These are phyloP conservation scores for Suillus occidentalis DNA, from an alignment of 768 basidiomycete species.

Conservation along the genomic window DNA sequence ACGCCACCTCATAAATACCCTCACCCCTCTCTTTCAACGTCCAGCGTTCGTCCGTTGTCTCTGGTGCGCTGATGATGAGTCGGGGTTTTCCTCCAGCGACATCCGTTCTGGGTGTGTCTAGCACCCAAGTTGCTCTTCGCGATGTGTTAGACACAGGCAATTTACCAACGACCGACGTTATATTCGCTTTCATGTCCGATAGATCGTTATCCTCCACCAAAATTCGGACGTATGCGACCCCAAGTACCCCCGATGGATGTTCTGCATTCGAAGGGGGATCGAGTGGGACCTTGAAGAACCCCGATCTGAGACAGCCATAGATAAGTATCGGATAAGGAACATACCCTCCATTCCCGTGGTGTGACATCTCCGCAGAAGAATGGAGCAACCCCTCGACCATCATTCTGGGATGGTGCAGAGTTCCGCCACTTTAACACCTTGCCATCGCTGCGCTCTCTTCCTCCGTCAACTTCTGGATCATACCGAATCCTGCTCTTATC, in stretches of 20 bases:
- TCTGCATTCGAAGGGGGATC: slow-evolving; percentile 44
- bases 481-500: slow-evolving; percentile 46
- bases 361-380: slow-evolving; percentile 80
- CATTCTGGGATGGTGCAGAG: slow-evolving; percentile 34
- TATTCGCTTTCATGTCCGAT: slow-evolving; percentile 31
- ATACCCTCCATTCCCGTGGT: slow-evolving; percentile 55
- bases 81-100: slow-evolving; percentile 18
- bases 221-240: slow-evolving; percentile 51
- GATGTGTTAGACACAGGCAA: slow-evolving; percentile 30
- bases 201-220: slow-evolving; percentile 36
- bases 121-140: slow-evolving; percentile 39
- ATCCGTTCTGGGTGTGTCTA: slow-evolving; percentile 36
- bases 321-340: slow-evolving; percentile 18
- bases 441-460: slow-evolving; percentile 58
- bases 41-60: slow-evolving; percentile 34
- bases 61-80: slow-evolving; percentile 39
- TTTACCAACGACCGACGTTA: slow-evolving; percentile 51
- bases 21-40: slow-evolving; percentile 31
- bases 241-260: slow-evolving; percentile 51
- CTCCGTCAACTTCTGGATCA: slow-evolving; percentile 46
- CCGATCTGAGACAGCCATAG: not conserved
- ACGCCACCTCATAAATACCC: slow-evolving; percentile 56
- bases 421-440: slow-evolving; percentile 59
- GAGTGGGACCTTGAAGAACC: slow-evolving; percentile 45
- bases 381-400: slow-evolving; percentile 43